Base-by-base conservation (phyloP, 331 rosid species). In the Cydonia oblonga region DNA sequence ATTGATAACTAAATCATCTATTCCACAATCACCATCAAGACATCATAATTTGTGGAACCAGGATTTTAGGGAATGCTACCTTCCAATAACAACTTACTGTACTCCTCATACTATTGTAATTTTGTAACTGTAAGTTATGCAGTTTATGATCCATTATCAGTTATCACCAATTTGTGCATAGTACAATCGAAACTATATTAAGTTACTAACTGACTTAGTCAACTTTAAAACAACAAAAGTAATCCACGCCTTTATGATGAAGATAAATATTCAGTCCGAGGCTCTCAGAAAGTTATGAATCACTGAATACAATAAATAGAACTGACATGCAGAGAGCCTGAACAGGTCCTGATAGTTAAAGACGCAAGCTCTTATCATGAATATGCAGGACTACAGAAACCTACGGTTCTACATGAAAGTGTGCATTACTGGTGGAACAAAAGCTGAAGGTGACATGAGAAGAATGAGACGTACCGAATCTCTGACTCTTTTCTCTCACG, bases 401-500 rank as follows among this genome's bases (percentile, higher is more conserved):
- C 13, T 26, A 28, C 19, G 0, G 20, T 29, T 25, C 72, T 49
- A 26, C 13, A 68, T 28, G 53, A 28, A 32, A 52, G 59, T 29
- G 73, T 53, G 51, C 51, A 69, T 57, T 29, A 23, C 22, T 53
- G 42, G 46, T 15, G 25, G n/a, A 4, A 74, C 44, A 3, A 42
- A 58, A 25, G 66, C 57, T 30, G 35, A 66, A 72, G 23, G 44
- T 15, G n/a, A 35, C 15, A 40, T 35, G 56, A 56, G 75, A 79
- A 82, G 54, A 78, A 52, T 64, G 71, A 52, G 70, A 69, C 75
- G 16, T 72, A 91, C 98, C 97, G 87, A 76, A 95, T 91, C 86
- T 95, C 98, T 6, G 97, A 95, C 54, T 93, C 97, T 81, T 88
- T 95, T 87, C 46, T 89, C 81, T 95, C 98, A 59, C 93, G 96